Percentiles rank a stretch among this genome's conserved stretches.
phyloP scores from a whole-genome alignment of 208 protist species.

The Entamoeba histolytica region DNA sequence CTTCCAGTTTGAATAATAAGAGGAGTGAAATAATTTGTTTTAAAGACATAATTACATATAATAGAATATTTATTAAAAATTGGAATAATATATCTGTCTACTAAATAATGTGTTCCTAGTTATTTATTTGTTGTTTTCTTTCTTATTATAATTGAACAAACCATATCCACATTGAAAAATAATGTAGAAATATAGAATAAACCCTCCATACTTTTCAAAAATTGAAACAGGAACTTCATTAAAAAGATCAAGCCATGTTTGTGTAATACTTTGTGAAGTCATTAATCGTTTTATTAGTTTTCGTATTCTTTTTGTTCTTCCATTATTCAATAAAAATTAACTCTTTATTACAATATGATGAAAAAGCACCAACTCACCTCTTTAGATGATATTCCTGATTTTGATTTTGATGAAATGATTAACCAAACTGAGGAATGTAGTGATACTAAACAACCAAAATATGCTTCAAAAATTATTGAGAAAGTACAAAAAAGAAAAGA shows the following conservation, averaged over 20 bases:
- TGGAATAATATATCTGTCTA: neutral
- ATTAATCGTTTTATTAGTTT: too few species aligned
- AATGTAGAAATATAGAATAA: neutral
- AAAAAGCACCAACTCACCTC: neutral
- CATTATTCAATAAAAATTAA: too few species aligned
- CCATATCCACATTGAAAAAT: neutral
- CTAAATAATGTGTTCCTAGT: neutral
- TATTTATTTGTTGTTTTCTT: too few species aligned
- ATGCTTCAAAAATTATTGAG: neutral
- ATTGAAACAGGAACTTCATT: neutral
- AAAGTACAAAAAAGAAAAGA: neutral
- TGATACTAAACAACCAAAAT: neutral
- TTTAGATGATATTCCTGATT: neutral
- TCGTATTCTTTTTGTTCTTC: too few species aligned
- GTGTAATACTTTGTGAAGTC: too few species aligned
- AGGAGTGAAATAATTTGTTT: neutral
- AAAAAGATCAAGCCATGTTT: neutral
- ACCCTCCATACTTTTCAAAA: neutral
- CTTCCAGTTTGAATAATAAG: neutral
- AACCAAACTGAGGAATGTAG: neutral
- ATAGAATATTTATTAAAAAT: neutral
- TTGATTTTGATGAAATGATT: neutral
- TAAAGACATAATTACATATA: neutral
- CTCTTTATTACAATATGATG: neutral
- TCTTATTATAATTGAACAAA: neutral